These are phyloP conservation scores for Penicillium sclerotiorum DNA, from an alignment of 2,329 filamentous ascomycete genomes.

Conservation along the genomic window DNA sequence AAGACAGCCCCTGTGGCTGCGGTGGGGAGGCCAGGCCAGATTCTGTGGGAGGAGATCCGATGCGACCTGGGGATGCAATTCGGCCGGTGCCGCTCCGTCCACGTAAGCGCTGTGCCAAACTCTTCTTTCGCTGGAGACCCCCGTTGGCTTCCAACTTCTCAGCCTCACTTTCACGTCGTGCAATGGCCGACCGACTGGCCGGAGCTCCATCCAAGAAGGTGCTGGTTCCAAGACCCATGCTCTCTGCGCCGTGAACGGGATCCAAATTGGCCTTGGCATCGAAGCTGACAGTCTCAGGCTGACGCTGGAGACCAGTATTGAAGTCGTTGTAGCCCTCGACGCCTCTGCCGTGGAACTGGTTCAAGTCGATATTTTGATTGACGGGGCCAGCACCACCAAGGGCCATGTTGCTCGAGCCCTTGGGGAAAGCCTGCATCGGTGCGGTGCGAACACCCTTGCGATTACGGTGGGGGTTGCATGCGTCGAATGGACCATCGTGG, in stretches of 20 bases:
- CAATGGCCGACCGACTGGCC: conserved; percentile 76
- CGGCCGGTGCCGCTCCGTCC: conserved; percentile 71
- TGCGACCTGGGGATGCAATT: conserved; percentile 38
- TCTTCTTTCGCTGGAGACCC: conserved; percentile 87
- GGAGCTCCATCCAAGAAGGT: conserved; percentile 95
- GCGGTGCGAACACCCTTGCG: conserved; percentile 78
- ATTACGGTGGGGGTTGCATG: conserved; percentile 92
- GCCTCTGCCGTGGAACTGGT: conserved; percentile 81
- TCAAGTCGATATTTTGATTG: conserved; percentile 78
- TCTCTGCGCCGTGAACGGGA: conserved; percentile 81
- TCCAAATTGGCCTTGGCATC: conserved; percentile 70
- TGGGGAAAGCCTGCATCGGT: conserved; percentile 95
- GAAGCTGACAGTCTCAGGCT: conserved; percentile 53
- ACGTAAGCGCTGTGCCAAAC: conserved; percentile 86
- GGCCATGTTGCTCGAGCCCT: conserved; percentile 88
- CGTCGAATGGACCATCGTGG: conserved; percentile 96
- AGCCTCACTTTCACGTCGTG: conserved; percentile 72
- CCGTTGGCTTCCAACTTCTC: conserved; percentile 51
- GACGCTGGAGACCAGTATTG: conserved; percentile 40
- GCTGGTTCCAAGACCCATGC: conserved; percentile 82
- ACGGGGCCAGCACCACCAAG: conserved; percentile 85
- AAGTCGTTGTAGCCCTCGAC: conserved; percentile 89
- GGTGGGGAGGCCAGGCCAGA: conserved; percentile 25
- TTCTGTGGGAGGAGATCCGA: conserved; percentile 54
- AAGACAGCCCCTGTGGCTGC: too few species aligned